Base-by-base conservation (phyloP, 345 rosid genomes). In the Durio zibethinus region DNA sequence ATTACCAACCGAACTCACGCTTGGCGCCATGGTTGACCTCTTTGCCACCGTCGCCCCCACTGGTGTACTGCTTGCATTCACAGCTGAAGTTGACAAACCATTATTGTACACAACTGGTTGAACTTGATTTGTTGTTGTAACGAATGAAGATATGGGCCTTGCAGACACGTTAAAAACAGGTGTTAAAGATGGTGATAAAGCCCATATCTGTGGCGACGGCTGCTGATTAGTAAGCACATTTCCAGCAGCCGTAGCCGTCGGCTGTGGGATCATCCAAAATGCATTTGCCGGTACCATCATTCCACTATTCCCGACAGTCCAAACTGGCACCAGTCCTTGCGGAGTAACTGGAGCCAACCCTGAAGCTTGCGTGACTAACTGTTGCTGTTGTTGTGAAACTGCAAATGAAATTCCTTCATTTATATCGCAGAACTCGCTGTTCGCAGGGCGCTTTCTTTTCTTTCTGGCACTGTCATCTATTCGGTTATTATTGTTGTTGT, bases 281-380 rank as follows among this genome's bases (percentile, higher is more conserved):
- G 38, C 70, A 47, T 54, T 79, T 20, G 68, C 67, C 7, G 73
- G 64, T 33, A 80, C 76, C 60, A 48, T 62, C 42, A 88, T 64
- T 35, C 73, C 72, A 20, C 72, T 43, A 11, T 89, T 62, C 0
- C 89, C 85, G 81, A 84, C 78, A 0, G 89, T 86, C 93, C 90
- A 88, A 25, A 89, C 68, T 40, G 92, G 93, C 48, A 92, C 69
- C 38, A 87, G 11, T 21, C 86, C 90, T 42, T 78, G 88, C 20
- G 84, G 77, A 23, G 85, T 36, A 45, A 86, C 84, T 7, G 91
- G 93, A 9, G 92, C 95, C 25, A 89, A 78, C 74, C 92, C 93
- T 4, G 91, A 89, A 68, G 85, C 67, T 64, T 75, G 86, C 21
- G 53, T 57, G 5, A 61, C 57, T 42, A 59, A 59, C 42, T 72